Evolutionary conservation across 768 basidiomycete species (phyloP).

Genomic region (Hypsizygus marmoreus): DNA sequence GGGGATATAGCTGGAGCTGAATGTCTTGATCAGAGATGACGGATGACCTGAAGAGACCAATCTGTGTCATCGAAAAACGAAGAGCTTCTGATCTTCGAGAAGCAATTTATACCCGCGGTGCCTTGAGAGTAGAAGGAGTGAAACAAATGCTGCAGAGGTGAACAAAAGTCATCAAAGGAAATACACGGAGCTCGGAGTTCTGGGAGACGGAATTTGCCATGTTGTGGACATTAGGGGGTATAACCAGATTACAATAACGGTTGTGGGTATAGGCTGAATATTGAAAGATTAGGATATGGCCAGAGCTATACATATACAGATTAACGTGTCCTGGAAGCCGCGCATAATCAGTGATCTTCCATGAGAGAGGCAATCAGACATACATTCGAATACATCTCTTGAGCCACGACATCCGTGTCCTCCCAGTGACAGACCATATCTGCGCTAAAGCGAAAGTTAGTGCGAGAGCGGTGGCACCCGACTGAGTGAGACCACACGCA

Average conservation of each 20-base stretch:
- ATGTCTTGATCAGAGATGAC: constrained; percentile 12
- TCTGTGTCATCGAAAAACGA: constrained; percentile 19
- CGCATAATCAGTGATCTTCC: constrained; percentile 13
- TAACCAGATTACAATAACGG: constrained; percentile 21
- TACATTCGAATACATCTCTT: constrained; percentile 82
- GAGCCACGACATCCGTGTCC: constrained; percentile 74
- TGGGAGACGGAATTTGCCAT: constrained; percentile 22
- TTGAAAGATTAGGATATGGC: constrained; percentile 39
- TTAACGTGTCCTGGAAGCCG: constrained; percentile 62
- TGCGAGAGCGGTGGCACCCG: constrained; percentile 8
- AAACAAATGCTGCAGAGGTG: constrained; percentile 3
- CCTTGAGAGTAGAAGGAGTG: constrained; percentile 30
- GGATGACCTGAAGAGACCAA: constrained; percentile 13
- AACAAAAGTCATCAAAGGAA: constrained; percentile 6
- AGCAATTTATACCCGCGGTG: constrained; percentile 31
- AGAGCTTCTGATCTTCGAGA: constrained; percentile 36
- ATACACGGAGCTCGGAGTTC: neutral
- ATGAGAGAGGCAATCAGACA: constrained; percentile 28
- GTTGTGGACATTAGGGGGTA: constrained; percentile 23
- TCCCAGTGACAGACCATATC: constrained; percentile 90
- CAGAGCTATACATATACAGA: constrained; percentile 53
- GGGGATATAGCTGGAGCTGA: constrained; percentile 10
- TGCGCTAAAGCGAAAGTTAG: constrained; percentile 47
- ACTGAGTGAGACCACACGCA: constrained; percentile 36
- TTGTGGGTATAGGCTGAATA: constrained; percentile 18